These are phyloP conservation scores for Mycena indigotica DNA, from an alignment of 768 basidiomycete species.

Conservation along the genomic window DNA sequence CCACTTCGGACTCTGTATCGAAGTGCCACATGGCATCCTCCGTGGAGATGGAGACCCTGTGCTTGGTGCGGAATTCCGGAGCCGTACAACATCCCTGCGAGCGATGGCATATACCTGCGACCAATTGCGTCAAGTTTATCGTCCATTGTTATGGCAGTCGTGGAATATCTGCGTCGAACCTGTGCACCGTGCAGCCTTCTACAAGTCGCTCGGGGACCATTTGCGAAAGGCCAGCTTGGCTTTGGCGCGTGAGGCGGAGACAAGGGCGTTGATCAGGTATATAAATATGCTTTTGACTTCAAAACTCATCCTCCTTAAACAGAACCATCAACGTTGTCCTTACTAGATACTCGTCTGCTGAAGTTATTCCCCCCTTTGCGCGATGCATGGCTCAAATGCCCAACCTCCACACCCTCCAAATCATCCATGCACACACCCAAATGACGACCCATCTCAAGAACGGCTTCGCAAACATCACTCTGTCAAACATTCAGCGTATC, in stretches of 20 bases:
- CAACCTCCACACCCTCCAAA: conserved; percentile 34
- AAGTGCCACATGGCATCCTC: not conserved
- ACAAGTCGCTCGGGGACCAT: conserved; percentile 11
- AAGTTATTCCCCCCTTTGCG: conserved; percentile 31
- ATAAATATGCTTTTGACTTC: not conserved
- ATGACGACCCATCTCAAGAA: conserved; percentile 34
- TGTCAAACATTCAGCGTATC: conserved; percentile 29
- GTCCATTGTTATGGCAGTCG: conserved; percentile 8
- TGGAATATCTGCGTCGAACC: conserved; percentile 7
- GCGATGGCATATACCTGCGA: conserved; percentile 12
- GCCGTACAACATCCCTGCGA: conserved; percentile 3
- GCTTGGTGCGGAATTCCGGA: not conserved
- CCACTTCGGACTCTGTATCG: conserved; percentile 1
- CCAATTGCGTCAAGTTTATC: not conserved
- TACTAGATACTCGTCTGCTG: conserved; percentile 28
- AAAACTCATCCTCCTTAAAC: not conserved
- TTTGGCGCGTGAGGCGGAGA: not conserved
- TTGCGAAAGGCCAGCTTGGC: conserved; percentile 4
- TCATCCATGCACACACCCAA: conserved; percentile 32
- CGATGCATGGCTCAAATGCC: conserved; percentile 31
- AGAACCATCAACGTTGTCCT: conserved; percentile 32
- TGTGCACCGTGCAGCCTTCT: not conserved
- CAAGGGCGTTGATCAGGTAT: conserved; percentile 4
- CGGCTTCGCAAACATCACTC: conserved; percentile 28
- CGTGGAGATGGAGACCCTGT: not conserved